A percentile compares a stretch with the other conserved stretches of the same genome.
Conservation (phyloP, 306 rosid genomes). For the Cicer yamashitae region DNA sequence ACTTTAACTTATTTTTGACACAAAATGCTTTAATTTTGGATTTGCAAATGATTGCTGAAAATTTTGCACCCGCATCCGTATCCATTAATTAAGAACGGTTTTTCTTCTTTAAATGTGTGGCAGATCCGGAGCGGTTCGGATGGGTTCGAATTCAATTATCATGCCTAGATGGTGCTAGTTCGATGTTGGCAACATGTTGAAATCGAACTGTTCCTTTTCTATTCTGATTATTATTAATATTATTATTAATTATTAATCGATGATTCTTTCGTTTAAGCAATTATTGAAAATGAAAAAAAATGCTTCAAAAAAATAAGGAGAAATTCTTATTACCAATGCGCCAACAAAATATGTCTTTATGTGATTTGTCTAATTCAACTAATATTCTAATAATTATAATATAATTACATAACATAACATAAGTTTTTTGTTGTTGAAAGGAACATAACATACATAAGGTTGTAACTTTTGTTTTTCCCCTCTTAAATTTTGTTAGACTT, state of each 20-base stretch:
- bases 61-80: too few relatives aligned
- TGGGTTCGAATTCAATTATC: too few relatives aligned
- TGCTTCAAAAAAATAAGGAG: not conserved
- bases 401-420: not conserved
- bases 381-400: too few relatives aligned
- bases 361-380: conserved; percentile 1
- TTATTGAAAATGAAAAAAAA: conserved; percentile 27
- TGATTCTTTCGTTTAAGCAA: conserved; percentile 31
- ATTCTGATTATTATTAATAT: too few relatives aligned
- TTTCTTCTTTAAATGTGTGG: too few relatives aligned
- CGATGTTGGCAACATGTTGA: conserved; percentile 55
- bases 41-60: conserved; percentile 12
- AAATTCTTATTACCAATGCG: not conserved
- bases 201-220: conserved; percentile 33
- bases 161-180: not conserved
- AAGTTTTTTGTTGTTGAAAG: not conserved
- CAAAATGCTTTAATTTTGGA: too few relatives aligned
- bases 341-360: conserved; percentile 23
- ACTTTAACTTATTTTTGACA: too few relatives aligned
- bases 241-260: not conserved
- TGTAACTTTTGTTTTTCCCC: conserved; percentile 7
- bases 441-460: not conserved
- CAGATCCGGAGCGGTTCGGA: too few relatives aligned
- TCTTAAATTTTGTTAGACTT: conserved; percentile 4
- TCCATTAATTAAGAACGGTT: too few relatives aligned